Conservation (phyloP, 306 rosid species). For the Oemleria cerasiformis region DNA sequence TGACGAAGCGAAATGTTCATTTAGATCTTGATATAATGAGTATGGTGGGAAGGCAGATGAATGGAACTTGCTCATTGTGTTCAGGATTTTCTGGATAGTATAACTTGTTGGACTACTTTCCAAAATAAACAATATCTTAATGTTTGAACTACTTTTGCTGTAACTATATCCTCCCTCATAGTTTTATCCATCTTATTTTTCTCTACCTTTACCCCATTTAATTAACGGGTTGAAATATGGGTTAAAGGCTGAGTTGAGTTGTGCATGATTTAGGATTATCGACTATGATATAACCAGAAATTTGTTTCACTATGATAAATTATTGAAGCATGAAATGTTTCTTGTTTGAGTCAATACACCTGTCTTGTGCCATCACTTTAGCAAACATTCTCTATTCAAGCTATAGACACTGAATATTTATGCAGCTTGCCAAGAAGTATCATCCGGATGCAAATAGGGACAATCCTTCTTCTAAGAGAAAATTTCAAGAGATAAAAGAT, state of each 20-base stretch:
- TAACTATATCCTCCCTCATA: no score
- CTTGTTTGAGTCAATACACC: not conserved
- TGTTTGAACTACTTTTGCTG: no score
- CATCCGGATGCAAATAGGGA: constrained; percentile 93
- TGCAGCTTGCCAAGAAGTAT: constrained; percentile 90
- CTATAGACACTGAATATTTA: constrained; percentile 2
- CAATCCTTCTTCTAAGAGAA: constrained; percentile 77
- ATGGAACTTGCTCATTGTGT: no score
- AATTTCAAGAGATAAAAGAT: constrained; percentile 91
- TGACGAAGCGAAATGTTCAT: no score
- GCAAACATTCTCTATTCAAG: not conserved
- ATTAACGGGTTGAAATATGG: no score
- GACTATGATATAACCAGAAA: not conserved
- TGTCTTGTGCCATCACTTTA: not conserved
- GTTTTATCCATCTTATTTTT: no score
- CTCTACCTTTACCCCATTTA: no score
- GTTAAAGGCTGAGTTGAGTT: no score
- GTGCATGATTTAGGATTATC: not conserved
- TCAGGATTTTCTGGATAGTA: not conserved
- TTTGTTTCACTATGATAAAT: not conserved
- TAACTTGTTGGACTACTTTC: not conserved
- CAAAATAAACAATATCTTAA: not conserved
- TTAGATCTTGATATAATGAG: no score
- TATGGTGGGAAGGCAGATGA: no score
- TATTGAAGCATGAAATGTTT: not conserved